These are phyloP conservation scores for Roridomyces roridus DNA, from an alignment of 768 basidiomycete genomes.

Conservation along the genomic window DNA sequence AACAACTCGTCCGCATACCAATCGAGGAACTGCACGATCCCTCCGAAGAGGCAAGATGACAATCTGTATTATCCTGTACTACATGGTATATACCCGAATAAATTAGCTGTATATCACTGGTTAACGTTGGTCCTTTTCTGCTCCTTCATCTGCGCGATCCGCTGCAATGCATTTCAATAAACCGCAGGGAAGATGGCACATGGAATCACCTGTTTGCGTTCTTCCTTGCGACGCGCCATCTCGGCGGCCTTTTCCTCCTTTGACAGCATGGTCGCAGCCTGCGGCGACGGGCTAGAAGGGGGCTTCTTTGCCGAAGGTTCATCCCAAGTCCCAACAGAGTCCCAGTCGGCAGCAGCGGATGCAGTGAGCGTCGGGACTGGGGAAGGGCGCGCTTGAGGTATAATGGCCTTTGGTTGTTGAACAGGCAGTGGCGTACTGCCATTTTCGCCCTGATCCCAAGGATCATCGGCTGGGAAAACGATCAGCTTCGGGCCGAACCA, in stretches of 20 bases:
- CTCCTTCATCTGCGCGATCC: conserved; percentile 81
- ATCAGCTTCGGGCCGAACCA: too few species aligned
- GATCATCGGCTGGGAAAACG: too few species aligned
- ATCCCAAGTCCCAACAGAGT: conserved; percentile 26
- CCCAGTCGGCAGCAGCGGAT: conserved; percentile 20
- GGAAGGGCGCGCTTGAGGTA: conserved; percentile 18
- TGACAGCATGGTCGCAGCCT: conserved; percentile 55
- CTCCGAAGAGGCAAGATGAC: conserved; percentile 7
- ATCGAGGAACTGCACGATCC: conserved; percentile 58
- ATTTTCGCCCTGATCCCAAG: conserved; percentile 4
- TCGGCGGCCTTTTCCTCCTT: conserved; percentile 96
- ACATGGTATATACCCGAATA: conserved; percentile 13
- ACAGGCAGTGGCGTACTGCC: neutral
- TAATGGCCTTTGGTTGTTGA: neutral
- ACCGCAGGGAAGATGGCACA: neutral
- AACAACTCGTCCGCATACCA: conserved; percentile 76
- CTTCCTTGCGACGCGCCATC: conserved; percentile 90
- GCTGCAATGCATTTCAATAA: conserved; percentile 42
- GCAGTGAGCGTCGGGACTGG: conserved; percentile 27
- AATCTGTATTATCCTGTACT: conserved; percentile 19
- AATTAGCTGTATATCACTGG: conserved; percentile 1
- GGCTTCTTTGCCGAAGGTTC: conserved; percentile 19
- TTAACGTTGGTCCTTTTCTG: conserved; percentile 65
- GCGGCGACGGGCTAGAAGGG: conserved; percentile 26
- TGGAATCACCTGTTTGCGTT: conserved; percentile 78